A percentile compares a stretch with the other conserved stretches of the same genome.
phyloP scores from a whole-genome alignment of 305 asterid genomes.

The Vinca major region DNA sequence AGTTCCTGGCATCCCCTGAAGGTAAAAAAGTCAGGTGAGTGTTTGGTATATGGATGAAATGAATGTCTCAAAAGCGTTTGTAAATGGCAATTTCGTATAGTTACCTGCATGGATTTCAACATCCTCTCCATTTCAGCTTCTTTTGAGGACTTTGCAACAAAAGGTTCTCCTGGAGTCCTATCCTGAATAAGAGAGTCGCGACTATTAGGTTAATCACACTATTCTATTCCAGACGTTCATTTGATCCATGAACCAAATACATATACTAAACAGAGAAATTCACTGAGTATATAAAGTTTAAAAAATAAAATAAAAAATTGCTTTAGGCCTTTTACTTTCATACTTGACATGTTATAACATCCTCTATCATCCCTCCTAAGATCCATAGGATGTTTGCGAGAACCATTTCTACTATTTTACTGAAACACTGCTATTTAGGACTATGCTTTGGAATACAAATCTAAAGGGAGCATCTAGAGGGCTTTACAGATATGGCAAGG shows the following conservation, averaged over 20 bases:
- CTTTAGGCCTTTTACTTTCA: not conserved
- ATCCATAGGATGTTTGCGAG: not conserved
- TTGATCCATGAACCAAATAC: not conserved
- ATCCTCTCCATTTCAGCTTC: conserved; percentile 94
- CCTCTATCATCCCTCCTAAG: not conserved
- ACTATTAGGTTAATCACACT: not conserved
- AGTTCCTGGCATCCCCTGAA: conserved; percentile 95
- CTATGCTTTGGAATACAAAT: not conserved
- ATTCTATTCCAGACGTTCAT: not conserved
- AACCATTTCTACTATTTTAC: not conserved
- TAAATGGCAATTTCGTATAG: not conserved
- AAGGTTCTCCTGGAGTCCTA: conserved; percentile 86
- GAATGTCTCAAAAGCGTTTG: conserved; percentile 2
- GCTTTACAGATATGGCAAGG: not conserved
- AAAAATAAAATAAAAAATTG: not conserved
- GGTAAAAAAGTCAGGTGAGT: not conserved
- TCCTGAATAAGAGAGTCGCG: conserved; percentile 34
- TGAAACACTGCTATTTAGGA: not conserved
- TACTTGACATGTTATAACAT: not conserved
- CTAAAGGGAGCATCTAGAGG: not conserved
- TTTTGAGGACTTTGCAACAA: conserved; percentile 72
- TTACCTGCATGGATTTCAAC: conserved; percentile 89
- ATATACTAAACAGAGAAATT: not conserved
- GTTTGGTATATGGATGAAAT: not conserved
- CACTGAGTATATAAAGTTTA: not conserved